These are phyloP conservation scores for Aspergillus oerlinghausenensis DNA, from an alignment of 2,329 filamentous ascomycete species.

Conservation along the genomic window DNA sequence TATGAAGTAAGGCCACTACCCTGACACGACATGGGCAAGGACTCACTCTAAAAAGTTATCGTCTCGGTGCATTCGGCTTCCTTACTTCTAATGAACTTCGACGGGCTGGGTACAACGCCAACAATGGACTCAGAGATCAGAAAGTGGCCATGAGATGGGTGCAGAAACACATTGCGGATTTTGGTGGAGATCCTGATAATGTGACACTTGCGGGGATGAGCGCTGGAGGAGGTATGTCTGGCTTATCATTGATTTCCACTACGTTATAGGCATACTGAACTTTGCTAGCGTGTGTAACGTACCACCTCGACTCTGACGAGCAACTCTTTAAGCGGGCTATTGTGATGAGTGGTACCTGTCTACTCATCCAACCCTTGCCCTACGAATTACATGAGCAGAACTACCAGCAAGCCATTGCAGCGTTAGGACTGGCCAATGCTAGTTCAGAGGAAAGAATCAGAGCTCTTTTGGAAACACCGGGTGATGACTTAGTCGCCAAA, in stretches of 20 bases:
- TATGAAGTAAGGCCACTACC: constrained; percentile 36
- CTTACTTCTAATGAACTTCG: constrained; percentile 47
- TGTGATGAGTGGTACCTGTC: constrained; percentile 41
- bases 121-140: constrained; percentile 49
- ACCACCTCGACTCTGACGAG: constrained; percentile 33
- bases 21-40: not conserved
- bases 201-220: constrained; percentile 46
- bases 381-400: constrained; percentile 36
- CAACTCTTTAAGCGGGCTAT: constrained; percentile 42
- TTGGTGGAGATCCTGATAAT: constrained; percentile 39
- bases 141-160: constrained; percentile 38
- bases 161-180: constrained; percentile 36
- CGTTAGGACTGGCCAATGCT: constrained; percentile 36
- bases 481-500: constrained; percentile 39
- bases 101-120: constrained; percentile 41
- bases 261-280: constrained; percentile 5
- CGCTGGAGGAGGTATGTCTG: constrained; percentile 38
- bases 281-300: constrained; percentile 25
- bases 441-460: constrained; percentile 40
- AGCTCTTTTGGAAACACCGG: constrained; percentile 37
- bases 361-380: constrained; percentile 40
- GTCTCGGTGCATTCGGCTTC: constrained; percentile 42
- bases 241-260: too few relatives aligned
- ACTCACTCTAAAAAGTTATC: constrained; percentile 40
- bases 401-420: constrained; percentile 39